Evolutionary conservation across 1,284 basidiomycete genomes (phyloP).

Genomic region (Moesziomyces sp.): DNA sequence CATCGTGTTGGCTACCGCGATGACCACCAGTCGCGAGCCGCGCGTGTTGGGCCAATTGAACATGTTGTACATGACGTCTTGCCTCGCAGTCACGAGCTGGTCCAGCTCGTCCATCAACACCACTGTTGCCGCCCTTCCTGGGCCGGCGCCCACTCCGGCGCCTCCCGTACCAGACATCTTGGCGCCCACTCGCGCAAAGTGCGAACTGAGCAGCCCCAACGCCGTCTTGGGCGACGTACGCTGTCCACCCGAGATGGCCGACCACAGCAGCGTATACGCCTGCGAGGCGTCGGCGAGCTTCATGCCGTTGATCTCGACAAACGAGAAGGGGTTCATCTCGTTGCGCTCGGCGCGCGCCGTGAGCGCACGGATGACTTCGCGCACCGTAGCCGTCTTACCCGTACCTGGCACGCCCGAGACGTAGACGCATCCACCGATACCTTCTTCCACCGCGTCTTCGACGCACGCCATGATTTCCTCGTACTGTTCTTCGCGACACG

Average conservation of each 20-base stretch:
- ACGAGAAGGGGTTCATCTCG: slow-evolving; percentile 93
- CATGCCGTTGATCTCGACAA: slow-evolving; percentile 97
- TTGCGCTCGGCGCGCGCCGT: slow-evolving; percentile 67
- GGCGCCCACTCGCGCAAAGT: slow-evolving; percentile 48
- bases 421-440: slow-evolving; percentile 95
- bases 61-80: slow-evolving; percentile 98
- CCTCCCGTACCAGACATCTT: slow-evolving; percentile 32
- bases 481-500: slow-evolving; percentile 90
- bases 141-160: slow-evolving; percentile 29
- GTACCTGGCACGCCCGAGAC: slow-evolving; percentile 88
- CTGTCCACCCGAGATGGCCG: slow-evolving; percentile 50
- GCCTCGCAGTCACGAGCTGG: slow-evolving; percentile 92
- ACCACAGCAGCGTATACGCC: slow-evolving; percentile 64
- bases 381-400: slow-evolving; percentile 92
- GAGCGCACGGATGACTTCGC: slow-evolving; percentile 83
- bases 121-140: slow-evolving; percentile 73
- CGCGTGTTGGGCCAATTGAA: slow-evolving; percentile 98
- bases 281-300: slow-evolving; percentile 70
- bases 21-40: slow-evolving; percentile 86
- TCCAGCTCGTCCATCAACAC: slow-evolving; percentile 98
- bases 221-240: slow-evolving; percentile 58
- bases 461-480: slow-evolving; percentile 80
- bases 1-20: slow-evolving; percentile 98
- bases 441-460: slow-evolving; percentile 87
- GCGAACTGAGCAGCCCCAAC: slow-evolving; percentile 42